Evolutionary conservation across 495 filamentous ascomycete genomes (phyloP).

Genomic region (Podospora bellae-mahoneyi): DNA sequence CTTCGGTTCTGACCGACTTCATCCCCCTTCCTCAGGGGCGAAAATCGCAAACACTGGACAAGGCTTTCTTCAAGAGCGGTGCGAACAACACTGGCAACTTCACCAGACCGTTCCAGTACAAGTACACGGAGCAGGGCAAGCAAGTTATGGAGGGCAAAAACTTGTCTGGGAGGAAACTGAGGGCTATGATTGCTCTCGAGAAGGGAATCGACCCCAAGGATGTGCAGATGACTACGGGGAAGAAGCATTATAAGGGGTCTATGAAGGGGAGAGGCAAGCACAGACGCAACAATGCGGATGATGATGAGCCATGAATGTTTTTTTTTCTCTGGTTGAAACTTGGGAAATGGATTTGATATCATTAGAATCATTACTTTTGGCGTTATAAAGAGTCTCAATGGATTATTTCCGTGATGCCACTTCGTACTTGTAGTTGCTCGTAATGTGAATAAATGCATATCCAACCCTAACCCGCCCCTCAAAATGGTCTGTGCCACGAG

Average conservation of each 20-base stretch:
- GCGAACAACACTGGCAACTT: conserved; percentile 62
- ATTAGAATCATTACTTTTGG: conserved; percentile 7
- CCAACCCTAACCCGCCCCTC: conserved; percentile 19
- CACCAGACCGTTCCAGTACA: conserved; percentile 76
- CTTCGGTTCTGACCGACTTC: conserved; percentile 44
- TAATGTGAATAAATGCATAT: conserved; percentile 2
- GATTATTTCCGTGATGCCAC: not conserved
- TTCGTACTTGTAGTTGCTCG: not conserved
- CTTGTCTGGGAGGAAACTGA: conserved; percentile 78
- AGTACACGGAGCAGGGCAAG: conserved; percentile 77
- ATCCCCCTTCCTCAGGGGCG: conserved; percentile 51
- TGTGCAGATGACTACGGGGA: conserved; percentile 62
- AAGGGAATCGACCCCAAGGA: conserved; percentile 81
- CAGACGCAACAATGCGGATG: conserved; percentile 23
- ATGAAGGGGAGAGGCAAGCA: conserved; percentile 56
- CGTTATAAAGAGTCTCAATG: conserved; percentile 14
- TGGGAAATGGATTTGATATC: conserved; percentile 1
- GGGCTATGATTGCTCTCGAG: conserved; percentile 79
- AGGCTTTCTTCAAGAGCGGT: conserved; percentile 73
- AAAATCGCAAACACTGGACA: conserved; percentile 76
- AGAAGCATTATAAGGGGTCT: conserved; percentile 94
- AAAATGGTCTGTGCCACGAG: conserved; percentile 2
- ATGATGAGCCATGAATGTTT: conserved; percentile 22
- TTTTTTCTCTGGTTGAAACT: not conserved
- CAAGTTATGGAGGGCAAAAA: conserved; percentile 55